Base-by-base conservation (phyloP, 2,329 filamentous ascomycete species). In the Cordyceps sp. region DNA sequence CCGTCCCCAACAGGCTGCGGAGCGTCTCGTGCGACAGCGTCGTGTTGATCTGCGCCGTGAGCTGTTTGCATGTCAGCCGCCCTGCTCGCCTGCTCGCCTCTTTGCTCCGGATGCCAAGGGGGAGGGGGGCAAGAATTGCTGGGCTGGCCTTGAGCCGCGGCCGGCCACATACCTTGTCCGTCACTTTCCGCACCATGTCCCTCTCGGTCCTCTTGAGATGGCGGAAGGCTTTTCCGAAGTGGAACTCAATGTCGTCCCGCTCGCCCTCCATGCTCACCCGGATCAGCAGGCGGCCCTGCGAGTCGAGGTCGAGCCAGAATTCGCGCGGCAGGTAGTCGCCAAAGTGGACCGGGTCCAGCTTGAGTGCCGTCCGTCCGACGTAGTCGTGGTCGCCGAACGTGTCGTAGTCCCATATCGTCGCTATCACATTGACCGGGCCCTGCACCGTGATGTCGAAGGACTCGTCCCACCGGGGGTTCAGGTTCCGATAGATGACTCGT, bases 191-290 rank as follows among this genome's bases (percentile, higher is more conserved):
- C 33, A 92, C 93, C 90, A 98, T 98, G 53, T 98, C 90, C 46
- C 88, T 73, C 58, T 98, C 88, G 1, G 88, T 93, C 42, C 90
- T 74, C 64, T 96, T 96, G 43, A 98, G 64, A 37, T 88, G 84
- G 29, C 90, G 73, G 61, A 98, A 98, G 18, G 90, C 82, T 57
- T 94, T 96, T 45, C 86, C 90, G 54, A 96, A 96, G 49, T 94
- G 88, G 54, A 98, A 98, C 47, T 94, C 83, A 36, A 98, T 98
- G 50, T 98, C 90, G 50, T 98, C 90, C 39, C 90, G 73, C 57
- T 98, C 90, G 32, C 90, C 90, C 58, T 98, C 90, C 90, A 98
- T 98, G 50, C 85, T 94, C 32, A 98, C 85, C 39, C 88, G 73
- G 32, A 98, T 70, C 35, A 98, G 58, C 21, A 98, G 57, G 31